phyloP scores from a whole-genome alignment of 2,329 filamentous ascomycete species.

The Verticillium alfalfae region DNA sequence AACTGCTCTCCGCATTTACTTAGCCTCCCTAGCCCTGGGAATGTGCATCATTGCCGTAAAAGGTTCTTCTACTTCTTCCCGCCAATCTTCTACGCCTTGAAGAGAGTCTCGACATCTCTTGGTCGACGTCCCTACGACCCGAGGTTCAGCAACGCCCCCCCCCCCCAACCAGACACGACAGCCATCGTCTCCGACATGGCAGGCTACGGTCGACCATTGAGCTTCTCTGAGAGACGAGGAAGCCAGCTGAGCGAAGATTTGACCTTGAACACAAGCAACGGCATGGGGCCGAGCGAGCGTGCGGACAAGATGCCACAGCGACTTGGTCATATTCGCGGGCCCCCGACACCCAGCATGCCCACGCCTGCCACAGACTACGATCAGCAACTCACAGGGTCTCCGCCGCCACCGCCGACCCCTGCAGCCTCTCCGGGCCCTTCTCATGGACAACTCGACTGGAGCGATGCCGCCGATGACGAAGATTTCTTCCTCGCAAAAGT shows the following conservation, averaged over 20 bases:
- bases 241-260: slow-evolving; percentile 54
- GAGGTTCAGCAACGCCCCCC: neutral
- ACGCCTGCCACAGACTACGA: slow-evolving; percentile 60
- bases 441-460: slow-evolving; percentile 65
- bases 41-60: neutral
- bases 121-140: neutral
- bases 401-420: slow-evolving; percentile 60
- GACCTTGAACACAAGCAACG: slow-evolving; percentile 43
- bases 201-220: slow-evolving; percentile 43
- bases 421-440: slow-evolving; percentile 61
- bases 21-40: neutral
- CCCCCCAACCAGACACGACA: neutral
- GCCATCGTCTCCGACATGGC: slow-evolving; percentile 24
- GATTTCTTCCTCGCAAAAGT: slow-evolving; percentile 78
- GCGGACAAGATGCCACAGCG: slow-evolving; percentile 49
- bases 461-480: slow-evolving; percentile 71
- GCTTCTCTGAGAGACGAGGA: slow-evolving; percentile 57
- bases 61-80: neutral
- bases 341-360: slow-evolving; percentile 62
- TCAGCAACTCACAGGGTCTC: slow-evolving; percentile 54
- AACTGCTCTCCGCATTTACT: neutral
- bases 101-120: neutral
- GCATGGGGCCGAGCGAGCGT: slow-evolving; percentile 33
- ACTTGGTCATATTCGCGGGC: slow-evolving; percentile 44
- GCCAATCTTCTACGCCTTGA: neutral